Percentiles rank a stretch among this genome's conserved stretches.
These are phyloP conservation scores for Fagopyrum homotropicum DNA, from an alignment of 148 eudicot genomes.

Conservation along the genomic window DNA sequence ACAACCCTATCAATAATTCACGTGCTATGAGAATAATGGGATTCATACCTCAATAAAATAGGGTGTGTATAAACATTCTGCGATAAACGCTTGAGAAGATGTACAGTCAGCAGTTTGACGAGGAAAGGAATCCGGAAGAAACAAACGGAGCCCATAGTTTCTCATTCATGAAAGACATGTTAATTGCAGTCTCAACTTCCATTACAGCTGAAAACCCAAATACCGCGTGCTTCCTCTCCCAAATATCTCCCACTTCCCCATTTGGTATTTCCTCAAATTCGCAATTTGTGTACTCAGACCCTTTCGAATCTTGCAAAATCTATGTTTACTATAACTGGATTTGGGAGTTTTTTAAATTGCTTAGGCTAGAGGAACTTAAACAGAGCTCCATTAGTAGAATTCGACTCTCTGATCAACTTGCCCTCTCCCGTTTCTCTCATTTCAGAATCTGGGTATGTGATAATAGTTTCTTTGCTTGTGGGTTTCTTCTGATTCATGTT, in stretches of 20 bases:
- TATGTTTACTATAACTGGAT: background rate
- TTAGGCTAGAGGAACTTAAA: background rate
- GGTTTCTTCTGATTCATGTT: background rate
- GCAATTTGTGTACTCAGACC: background rate
- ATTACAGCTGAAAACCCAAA: background rate
- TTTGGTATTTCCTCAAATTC: background rate
- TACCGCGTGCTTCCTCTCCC: background rate
- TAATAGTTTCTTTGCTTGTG: background rate
- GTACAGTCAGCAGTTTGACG: too few relatives aligned
- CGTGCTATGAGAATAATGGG: too few relatives aligned
- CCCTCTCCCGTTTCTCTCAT: background rate
- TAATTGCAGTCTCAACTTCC: background rate
- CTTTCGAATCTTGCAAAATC: background rate
- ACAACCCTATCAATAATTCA: too few relatives aligned
- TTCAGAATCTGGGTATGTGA: constrained; percentile 4
- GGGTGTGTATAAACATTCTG: background rate
- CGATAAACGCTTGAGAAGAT: background rate
- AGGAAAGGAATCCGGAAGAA: background rate
- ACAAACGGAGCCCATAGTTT: constrained; percentile 4
- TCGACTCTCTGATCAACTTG: background rate
- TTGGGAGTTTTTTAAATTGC: background rate
- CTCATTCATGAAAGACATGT: background rate
- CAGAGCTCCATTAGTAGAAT: background rate
- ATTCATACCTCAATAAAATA: too few relatives aligned
- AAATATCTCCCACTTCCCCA: background rate